A percentile compares a stretch with the other conserved stretches of the same genome.
Conservation (phyloP, 208 protist genomes). For the Kentomonas sorsogonicus region DNA sequence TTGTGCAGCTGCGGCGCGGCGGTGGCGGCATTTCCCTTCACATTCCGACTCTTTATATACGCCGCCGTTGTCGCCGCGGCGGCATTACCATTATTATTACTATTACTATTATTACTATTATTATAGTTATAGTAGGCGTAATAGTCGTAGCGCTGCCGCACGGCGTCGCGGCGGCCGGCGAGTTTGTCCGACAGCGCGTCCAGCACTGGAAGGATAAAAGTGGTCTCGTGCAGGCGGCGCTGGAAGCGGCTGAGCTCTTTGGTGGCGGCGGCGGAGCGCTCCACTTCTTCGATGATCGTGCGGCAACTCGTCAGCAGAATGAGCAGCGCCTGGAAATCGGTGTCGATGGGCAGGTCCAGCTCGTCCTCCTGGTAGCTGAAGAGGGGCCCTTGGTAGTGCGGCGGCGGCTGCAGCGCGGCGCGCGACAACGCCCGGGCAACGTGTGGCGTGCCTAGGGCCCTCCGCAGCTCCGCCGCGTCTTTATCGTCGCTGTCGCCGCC, state of each 20-base stretch:
- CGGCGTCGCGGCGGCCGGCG: neutral
- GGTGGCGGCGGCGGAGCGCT: constrained; percentile 10
- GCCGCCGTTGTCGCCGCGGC: no score
- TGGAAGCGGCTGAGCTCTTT: constrained; percentile 26
- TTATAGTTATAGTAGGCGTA: no score
- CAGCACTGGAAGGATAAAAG: constrained; percentile 15
- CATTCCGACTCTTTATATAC: no score
- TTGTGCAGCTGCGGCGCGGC: no score
- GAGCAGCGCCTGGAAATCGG: constrained; percentile 24
- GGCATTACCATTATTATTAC: no score
- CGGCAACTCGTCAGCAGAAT: constrained; percentile 24
- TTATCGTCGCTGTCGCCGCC: no score
- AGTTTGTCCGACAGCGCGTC: constrained; percentile 25
- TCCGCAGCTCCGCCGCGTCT: no score
- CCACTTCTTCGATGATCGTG: constrained; percentile 24
- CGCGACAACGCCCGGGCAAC: no score
- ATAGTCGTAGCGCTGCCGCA: constrained; percentile 24
- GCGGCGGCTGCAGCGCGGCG: no score
- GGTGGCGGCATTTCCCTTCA: constrained; percentile 13
- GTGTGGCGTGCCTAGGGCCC: no score
- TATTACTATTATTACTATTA: no score
- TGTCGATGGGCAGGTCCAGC: constrained; percentile 22
- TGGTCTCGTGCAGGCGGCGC: constrained; percentile 32
- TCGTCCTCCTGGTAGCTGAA: constrained; percentile 35
- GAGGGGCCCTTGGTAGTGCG: constrained; percentile 16